Conservation (phyloP, 2,329 filamentous ascomycete species). For the Aspergillus terreus region DNA sequence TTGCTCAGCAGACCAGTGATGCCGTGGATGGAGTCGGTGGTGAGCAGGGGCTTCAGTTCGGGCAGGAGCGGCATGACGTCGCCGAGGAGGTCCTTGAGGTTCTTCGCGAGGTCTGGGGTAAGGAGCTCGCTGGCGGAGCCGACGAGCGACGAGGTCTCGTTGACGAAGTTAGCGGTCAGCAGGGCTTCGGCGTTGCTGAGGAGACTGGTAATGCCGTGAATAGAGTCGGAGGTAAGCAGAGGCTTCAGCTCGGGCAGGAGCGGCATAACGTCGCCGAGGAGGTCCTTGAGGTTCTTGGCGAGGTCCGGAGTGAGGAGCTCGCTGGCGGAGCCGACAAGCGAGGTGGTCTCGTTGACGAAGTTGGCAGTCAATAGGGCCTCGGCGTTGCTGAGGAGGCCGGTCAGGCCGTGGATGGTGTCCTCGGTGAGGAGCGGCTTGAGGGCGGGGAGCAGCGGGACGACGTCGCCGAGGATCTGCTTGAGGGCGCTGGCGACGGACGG, state of each 20-base stretch:
- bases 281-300: background rate
- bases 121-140: background rate
- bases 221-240: slow-evolving; percentile 9
- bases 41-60: slow-evolving; percentile 6
- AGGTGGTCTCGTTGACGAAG: background rate
- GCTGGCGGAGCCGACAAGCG: background rate
- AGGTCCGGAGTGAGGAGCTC: background rate
- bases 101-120: background rate
- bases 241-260: background rate
- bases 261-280: background rate
- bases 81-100: background rate
- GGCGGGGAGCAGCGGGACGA: background rate
- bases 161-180: background rate
- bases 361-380: background rate
- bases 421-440: background rate
- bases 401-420: background rate
- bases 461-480: background rate
- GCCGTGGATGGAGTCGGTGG: slow-evolving; percentile 9
- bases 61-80: background rate
- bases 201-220: slow-evolving; percentile 9
- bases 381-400: background rate
- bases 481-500: background rate
- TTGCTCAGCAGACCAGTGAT: slow-evolving; percentile 10
- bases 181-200: background rate
- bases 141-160: background rate